phyloP scores from a whole-genome alignment of 192 early-diverging fungal genomes.

The Gigaspora rosea region DNA sequence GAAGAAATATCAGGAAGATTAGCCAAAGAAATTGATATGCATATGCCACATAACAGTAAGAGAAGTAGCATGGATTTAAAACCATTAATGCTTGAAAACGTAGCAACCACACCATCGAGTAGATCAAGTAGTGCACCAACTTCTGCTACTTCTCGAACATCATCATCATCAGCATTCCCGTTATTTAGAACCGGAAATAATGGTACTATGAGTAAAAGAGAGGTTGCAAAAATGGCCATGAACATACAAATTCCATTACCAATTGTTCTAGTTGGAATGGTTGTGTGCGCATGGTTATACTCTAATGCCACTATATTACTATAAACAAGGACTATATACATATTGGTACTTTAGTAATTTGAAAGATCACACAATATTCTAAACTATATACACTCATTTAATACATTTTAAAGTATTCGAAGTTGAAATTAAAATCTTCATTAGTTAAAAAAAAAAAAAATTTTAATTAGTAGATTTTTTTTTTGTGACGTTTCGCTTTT shows the following conservation, averaged over 20 bases:
- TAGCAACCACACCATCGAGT: neutral
- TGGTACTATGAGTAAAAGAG: neutral
- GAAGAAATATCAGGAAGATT: neutral
- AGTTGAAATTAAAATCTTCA: too few species aligned
- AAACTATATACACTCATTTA: too few species aligned
- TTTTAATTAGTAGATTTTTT: too few species aligned
- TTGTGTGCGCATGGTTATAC: neutral
- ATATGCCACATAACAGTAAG: slow-evolving; percentile 8
- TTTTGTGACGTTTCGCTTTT: too few species aligned
- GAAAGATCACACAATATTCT: too few species aligned
- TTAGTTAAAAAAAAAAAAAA: too few species aligned
- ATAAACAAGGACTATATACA: too few species aligned
- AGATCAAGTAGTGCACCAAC: neutral
- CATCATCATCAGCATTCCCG: neutral
- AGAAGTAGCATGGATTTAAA: slow-evolving; percentile 1
- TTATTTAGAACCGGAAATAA: neutral
- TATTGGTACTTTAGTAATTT: too few species aligned
- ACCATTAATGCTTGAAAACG: slow-evolving; percentile 18
- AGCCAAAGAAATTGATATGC: neutral
- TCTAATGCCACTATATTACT: neutral
- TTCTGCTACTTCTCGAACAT: neutral
- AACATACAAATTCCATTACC: neutral
- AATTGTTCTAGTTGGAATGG: neutral
- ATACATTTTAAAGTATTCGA: too few species aligned
- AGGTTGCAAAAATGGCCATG: neutral